Conservation (phyloP, 768 basidiomycete genomes). For the Rhodotorula kratochvilovae region DNA sequence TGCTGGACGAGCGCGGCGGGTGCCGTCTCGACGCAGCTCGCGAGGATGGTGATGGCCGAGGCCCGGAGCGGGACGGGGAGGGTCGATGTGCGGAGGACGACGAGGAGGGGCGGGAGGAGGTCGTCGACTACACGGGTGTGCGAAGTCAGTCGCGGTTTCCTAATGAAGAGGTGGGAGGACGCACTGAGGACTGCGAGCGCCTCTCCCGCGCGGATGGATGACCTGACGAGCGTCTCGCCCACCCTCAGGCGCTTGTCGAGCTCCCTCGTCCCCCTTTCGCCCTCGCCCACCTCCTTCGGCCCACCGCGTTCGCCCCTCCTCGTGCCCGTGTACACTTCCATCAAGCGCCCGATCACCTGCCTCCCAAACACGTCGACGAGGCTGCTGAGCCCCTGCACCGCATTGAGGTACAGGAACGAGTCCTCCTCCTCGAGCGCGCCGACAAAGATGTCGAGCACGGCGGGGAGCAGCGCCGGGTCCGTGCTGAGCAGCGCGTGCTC, state of each 20-base stretch:
- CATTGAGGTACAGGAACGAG: constrained; percentile 90
- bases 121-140: constrained; percentile 54
- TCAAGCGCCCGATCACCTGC: constrained; percentile 63
- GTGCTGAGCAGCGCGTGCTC: constrained; percentile 33
- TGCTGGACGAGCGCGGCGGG: constrained; percentile 63
- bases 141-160: not conserved
- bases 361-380: constrained; percentile 74
- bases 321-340: constrained; percentile 61
- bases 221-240: constrained; percentile 81
- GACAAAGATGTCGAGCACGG: constrained; percentile 80
- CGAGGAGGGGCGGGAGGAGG: constrained; percentile 68
- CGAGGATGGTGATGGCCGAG: constrained; percentile 66
- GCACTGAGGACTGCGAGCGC: constrained; percentile 66
- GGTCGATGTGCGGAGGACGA: constrained; percentile 57
- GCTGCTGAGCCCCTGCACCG: constrained; percentile 79
- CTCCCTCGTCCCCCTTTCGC: constrained; percentile 51
- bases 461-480: constrained; percentile 67
- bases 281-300: constrained; percentile 49
- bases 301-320: constrained; percentile 52
- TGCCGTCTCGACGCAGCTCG: constrained; percentile 63
- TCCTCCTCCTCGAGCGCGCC: constrained; percentile 83
- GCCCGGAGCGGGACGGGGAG: constrained; percentile 70
- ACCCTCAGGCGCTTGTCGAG: constrained; percentile 69
- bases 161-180: constrained; percentile 29
- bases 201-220: constrained; percentile 66